Percentiles rank a stretch among this genome's conserved stretches.
Conservation (phyloP, 2,329 filamentous ascomycete species). For the Diplocarpon mali region DNA sequence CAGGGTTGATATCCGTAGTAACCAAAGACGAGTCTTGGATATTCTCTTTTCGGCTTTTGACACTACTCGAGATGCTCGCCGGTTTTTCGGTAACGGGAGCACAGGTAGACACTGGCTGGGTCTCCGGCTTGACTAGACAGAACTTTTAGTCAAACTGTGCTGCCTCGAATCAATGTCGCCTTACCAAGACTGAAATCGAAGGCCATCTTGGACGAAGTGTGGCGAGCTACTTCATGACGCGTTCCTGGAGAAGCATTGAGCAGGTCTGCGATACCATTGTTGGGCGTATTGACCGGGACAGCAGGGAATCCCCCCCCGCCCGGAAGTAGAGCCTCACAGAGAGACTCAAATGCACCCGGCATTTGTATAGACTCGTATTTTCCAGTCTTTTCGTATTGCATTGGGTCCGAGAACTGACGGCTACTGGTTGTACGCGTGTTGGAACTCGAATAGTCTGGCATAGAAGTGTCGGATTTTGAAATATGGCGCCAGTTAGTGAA, state of each 20-base stretch:
- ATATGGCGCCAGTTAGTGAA: conserved; percentile 26
- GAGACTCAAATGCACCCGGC: conserved; percentile 21
- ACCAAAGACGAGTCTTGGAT: conserved; percentile 12
- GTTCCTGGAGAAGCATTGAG: neutral
- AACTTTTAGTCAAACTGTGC: neutral
- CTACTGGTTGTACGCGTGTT: conserved; percentile 27
- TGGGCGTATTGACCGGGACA: conserved; percentile 21
- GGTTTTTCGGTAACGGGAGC: conserved; percentile 1
- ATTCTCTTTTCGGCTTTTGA: conserved; percentile 23
- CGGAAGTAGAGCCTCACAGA: conserved; percentile 25
- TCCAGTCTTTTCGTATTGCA: conserved; percentile 16
- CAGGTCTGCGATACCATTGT: conserved; percentile 8
- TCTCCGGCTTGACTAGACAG: neutral
- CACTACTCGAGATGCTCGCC: conserved; percentile 1
- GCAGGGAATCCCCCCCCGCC: neutral
- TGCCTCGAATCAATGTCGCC: neutral
- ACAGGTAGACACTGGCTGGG: neutral
- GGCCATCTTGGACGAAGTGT: conserved; percentile 1
- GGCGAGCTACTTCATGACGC: conserved; percentile 1
- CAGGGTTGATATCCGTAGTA: neutral
- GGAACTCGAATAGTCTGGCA: conserved; percentile 34
- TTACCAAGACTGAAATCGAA: neutral
- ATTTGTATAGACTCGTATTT: conserved; percentile 16
- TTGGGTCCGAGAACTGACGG: conserved; percentile 24
- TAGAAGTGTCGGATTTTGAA: conserved; percentile 33